phyloP scores from a whole-genome alignment of 2,329 filamentous ascomycete genomes.

The Aureobasidium namibiae region DNA sequence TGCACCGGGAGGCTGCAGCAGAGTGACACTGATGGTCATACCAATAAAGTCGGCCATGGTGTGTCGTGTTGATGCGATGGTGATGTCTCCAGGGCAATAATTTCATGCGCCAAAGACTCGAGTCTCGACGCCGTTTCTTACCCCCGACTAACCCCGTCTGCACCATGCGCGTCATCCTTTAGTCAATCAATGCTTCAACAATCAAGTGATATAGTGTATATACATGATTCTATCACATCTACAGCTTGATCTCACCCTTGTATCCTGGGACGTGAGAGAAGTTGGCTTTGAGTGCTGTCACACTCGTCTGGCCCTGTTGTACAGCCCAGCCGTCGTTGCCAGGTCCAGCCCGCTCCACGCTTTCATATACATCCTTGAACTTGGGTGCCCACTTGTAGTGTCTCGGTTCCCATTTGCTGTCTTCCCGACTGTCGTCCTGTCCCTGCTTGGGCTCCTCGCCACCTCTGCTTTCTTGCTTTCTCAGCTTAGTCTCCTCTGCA shows the following conservation, averaged over 20 bases:
- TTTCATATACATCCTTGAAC: constrained; percentile 79
- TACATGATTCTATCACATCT: neutral
- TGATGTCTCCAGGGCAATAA: neutral
- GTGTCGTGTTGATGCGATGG: constrained; percentile 5
- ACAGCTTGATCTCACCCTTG: constrained; percentile 71
- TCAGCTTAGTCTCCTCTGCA: constrained; percentile 62
- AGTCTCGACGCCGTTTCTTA: neutral
- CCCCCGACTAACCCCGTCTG: neutral
- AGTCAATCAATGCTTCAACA: neutral
- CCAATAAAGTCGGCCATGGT: constrained; percentile 65
- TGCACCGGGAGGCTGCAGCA: constrained; percentile 56
- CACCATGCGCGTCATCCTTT: neutral
- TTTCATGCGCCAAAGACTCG: neutral
- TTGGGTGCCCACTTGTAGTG: constrained; percentile 93
- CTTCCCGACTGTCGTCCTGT: constrained; percentile 25
- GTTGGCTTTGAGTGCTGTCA: constrained; percentile 86
- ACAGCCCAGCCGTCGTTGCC: constrained; percentile 94
- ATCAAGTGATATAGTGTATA: neutral
- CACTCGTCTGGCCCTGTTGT: constrained; percentile 76
- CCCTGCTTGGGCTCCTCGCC: constrained; percentile 32
- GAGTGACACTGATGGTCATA: constrained; percentile 64
- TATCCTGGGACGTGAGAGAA: constrained; percentile 70
- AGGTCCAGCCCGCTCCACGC: constrained; percentile 68
- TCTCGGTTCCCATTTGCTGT: constrained; percentile 59
- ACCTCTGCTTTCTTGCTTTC: constrained; percentile 49